Conservation (phyloP, 2,329 filamentous ascomycete species). For the Aspergillus versicolor region DNA sequence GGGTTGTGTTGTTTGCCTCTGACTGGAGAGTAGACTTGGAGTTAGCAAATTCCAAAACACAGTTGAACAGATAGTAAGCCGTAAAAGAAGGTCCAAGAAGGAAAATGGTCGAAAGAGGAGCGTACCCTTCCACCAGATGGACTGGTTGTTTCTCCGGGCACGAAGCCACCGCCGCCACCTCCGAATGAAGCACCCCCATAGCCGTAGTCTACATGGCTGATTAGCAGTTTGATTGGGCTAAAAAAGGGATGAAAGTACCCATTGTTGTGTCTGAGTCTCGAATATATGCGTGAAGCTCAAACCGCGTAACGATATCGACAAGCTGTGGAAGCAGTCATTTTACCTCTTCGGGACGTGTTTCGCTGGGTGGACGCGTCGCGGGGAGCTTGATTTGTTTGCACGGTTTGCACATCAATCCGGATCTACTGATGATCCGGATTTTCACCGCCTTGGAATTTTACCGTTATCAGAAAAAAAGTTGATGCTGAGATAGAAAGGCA, state of each 20-base stretch:
- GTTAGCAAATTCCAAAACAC: background rate
- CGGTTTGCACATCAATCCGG: slow-evolving; percentile 13
- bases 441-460: slow-evolving; percentile 32
- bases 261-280: background rate
- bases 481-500: slow-evolving; percentile 7
- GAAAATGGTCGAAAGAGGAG: background rate
- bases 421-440: slow-evolving; percentile 13
- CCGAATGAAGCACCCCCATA: slow-evolving; percentile 52
- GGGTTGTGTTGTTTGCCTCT: slow-evolving; percentile 72
- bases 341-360: slow-evolving; percentile 41
- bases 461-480: slow-evolving; percentile 18
- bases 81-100: background rate
- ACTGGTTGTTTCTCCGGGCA: slow-evolving; percentile 53
- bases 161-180: slow-evolving; percentile 59
- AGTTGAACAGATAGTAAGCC: too few species aligned
- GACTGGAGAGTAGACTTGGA: slow-evolving; percentile 5
- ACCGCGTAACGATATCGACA: background rate
- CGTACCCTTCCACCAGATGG: slow-evolving; percentile 44
- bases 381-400: slow-evolving; percentile 25
- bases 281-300: background rate
- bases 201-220: slow-evolving; percentile 31
- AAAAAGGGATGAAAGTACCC: background rate
- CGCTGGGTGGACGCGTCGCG: slow-evolving; percentile 31
- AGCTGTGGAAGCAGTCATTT: slow-evolving; percentile 19
- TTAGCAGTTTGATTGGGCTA: background rate